phyloP scores from a whole-genome alignment of 768 basidiomycete species.

The Crassisporium funariophilum region DNA sequence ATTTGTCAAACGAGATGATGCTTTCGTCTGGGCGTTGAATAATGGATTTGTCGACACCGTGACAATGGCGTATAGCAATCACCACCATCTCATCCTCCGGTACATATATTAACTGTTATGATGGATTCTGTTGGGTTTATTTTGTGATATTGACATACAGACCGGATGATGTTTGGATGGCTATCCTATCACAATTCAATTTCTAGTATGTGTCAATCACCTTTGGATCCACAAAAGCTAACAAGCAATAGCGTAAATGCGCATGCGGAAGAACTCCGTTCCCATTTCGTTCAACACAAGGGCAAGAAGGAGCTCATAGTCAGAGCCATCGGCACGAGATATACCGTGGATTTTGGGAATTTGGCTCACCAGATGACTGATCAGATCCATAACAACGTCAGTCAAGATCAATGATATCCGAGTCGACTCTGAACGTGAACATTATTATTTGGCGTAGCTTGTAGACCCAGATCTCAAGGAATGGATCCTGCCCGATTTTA shows the following conservation, averaged over 20 bases:
- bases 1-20: neutral
- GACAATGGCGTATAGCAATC: neutral
- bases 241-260: neutral
- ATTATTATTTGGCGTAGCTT: conserved; percentile 6
- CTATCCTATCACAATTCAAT: neutral
- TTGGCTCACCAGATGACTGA: neutral
- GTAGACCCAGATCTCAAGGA: conserved; percentile 15
- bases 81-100: neutral
- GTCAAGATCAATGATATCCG: neutral
- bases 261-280: neutral
- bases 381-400: neutral
- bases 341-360: neutral
- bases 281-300: neutral
- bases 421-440: neutral
- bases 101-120: no score
- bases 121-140: neutral
- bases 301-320: neutral
- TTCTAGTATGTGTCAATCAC: neutral
- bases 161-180: neutral
- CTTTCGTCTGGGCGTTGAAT: neutral
- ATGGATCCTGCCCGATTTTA: conserved; percentile 21
- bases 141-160: neutral
- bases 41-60: neutral
- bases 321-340: neutral
- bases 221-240: no score